Evolutionary conservation across 2,329 filamentous ascomycete species (phyloP), one percentile per base, ranked within the genome.

Genomic region (Fusarium piperis): DNA sequence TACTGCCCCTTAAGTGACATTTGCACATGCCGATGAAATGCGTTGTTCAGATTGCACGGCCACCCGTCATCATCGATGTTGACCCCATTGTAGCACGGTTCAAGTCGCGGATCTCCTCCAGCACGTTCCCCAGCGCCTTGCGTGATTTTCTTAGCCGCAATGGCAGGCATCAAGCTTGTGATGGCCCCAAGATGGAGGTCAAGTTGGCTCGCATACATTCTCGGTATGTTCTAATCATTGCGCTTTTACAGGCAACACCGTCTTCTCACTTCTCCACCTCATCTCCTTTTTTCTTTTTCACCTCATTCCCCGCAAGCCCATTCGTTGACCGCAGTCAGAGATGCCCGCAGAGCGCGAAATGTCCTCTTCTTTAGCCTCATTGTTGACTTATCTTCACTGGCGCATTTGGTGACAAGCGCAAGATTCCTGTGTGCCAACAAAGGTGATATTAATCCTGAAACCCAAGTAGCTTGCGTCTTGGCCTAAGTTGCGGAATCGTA

Each of bases 131-230:
- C 68, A 90, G 88, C 2, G 82, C 84, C 67, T 48, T 88, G 82
- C 68, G 90, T 92, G 60, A 91, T 88, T 15, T 89, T 84, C 71
- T 91, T 89, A 3, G 89, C 89, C 0, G 89, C 83, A 71, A 92
- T 70, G 0, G 7, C 7, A 30, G 41, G 59, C 6, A 71, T 12
- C 10, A 71, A 32, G 15, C 59, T 41, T 0, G 59, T 61, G 51
- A 60, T 64, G 2, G 89, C 90, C 1, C 93, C 84, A 0, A 93
- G 86, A 0, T 92, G 92, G 52, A 92, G 15, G 94, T 89, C 2
- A 88, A 87, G 70, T 94, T 94, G 75, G 94, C 91, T 0, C 92
- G 88, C 70, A 95, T 93, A 72, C 93, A 87, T 61, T 92, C 87
- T 0, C 89, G 86, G 0, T 94, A 92, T 2, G 92, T 90, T 1